Base-by-base conservation (phyloP, 73 alveolate genomes). In the Stentor roeselii region DNA sequence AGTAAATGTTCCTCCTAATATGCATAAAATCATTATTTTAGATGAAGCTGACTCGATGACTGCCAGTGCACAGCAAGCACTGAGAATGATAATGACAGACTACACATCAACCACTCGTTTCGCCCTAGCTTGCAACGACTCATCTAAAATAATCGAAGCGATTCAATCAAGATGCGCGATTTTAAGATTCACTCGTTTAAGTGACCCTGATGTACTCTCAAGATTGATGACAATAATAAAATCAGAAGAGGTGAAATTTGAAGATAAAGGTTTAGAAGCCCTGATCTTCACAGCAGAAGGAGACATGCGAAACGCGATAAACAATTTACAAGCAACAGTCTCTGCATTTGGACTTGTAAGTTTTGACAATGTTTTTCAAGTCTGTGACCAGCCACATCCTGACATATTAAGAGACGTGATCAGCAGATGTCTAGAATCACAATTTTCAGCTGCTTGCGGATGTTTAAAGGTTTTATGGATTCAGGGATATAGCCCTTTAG, bases 21-120 rank as follows among this genome's bases (percentile, higher is more conserved):
- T 96, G 91, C 98, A 97, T 84, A 98, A 98, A 95, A 90, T 98
- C 58, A 97, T 98, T 75, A 97, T 98, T 41, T 94, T 98, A 78
- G 99, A 98, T 90, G 99, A 98, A 89, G 99, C 99, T n/a, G 99
- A 98, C 88, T 93, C 98, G 42, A 95, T 98, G 99, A 98, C 99
- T 36, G 98, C 97, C 76, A 93, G 98, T 3, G 99, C 99, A 1
- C 96, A 98, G 84, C 97, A 96, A 87, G 99, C 99, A 6, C 83
- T 95, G 90, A 82, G 98, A 78, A 94, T 95, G 93, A 84, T 95
- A 3, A 96, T 93, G 91, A 92, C 97, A 87, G 99, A 95, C 74
- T 98, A 91, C 86, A 86, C 98, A 1, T 83, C 77, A 60, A 95
- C 99, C 15, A 97, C 99, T 0, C 80, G 99, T 78, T 97, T 97